Evolutionary conservation across 1,284 basidiomycete genomes (phyloP), one percentile per base, ranked within the genome.

Genomic region (Trametes sp.): DNA sequence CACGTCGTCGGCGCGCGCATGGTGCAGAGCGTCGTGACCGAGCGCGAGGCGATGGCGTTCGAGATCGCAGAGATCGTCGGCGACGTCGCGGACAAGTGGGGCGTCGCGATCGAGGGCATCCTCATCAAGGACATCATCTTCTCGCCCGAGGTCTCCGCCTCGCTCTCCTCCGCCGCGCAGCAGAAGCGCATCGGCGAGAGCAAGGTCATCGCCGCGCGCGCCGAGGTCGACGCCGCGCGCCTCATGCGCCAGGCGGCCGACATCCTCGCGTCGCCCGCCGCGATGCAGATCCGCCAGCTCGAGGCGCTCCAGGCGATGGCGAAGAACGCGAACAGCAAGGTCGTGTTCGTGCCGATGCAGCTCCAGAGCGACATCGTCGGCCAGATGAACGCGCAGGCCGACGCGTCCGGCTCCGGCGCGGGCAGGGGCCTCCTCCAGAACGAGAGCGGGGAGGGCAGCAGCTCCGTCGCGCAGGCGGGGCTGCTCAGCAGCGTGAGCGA

Each of bases 241-340:
- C 87, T 98, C 74, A 98, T 98, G 96, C 85, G 95, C 61, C 93
- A 95, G 76, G 94, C 94, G 6, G 94, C 94, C 58, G 90, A 97
- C 78, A 96, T 97, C 71, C 84, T 97, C 71, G 93, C 94, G 14
- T 92, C 89, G 9, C 95, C 95, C 21, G 95, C 96, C 26, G 96
- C 96, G 62, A 98, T 98, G 94, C 95, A 98, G 79, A 98, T 98
- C 75, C 85, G 96, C 66, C 95, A 97, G 75, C 86, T 98, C 68
- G 96, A 98, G 78, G 94, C 95, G 42, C 80, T 95, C 72, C 84
- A 88, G 84, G 82, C 76, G 45, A 86, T 85, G 84, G 86, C 87
- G 41, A 92, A 93, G 77, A 87, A 84, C 11, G 86, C 90, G 24
- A 84, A 84, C 69, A 88, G 85, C 82, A 98, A 98, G 81, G 94